Percentiles rank a stretch among this genome's conserved stretches.
Evolutionary conservation across 2,329 filamentous ascomycete species (phyloP).

Genomic region (Alternaria angustiovoidea): DNA sequence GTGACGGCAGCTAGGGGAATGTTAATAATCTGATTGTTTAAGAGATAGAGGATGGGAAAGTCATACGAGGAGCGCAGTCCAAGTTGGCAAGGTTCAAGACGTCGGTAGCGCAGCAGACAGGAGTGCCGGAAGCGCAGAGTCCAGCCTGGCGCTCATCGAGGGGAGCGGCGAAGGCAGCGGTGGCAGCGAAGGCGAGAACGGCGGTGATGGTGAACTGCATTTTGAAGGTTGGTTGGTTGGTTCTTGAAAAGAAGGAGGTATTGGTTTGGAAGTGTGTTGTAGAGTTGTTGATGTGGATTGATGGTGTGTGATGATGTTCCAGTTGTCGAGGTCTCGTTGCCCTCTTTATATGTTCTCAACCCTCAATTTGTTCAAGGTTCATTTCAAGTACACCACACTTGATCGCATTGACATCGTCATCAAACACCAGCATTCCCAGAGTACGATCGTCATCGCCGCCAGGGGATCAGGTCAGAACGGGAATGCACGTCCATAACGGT

Average conservation of each 20-base stretch:
- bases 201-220: constrained; percentile 49
- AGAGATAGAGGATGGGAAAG: background rate
- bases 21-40: constrained; percentile 20
- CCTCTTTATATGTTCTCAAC: constrained; percentile 44
- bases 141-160: constrained; percentile 43
- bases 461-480: constrained; percentile 17
- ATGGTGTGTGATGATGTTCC: constrained; percentile 36
- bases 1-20: constrained; percentile 38
- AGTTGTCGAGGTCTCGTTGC: constrained; percentile 23
- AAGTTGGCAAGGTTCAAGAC: constrained; percentile 66
- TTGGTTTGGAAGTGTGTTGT: constrained; percentile 9
- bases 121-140: constrained; percentile 48
- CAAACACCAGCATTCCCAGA: constrained; percentile 14
- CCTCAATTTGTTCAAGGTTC: constrained; percentile 9
- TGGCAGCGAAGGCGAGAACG: constrained; percentile 42
- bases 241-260: constrained; percentile 13
- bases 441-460: constrained; percentile 31
- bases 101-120: constrained; percentile 69
- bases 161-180: constrained; percentile 41
- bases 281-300: constrained; percentile 24
- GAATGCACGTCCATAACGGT: constrained; percentile 11
- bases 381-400: constrained; percentile 12
- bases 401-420: constrained; percentile 37
- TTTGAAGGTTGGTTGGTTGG: constrained; percentile 25
- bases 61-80: constrained; percentile 65